Conservation (phyloP, 2,329 filamentous ascomycete species). For the Diplodia sapinea region DNA sequence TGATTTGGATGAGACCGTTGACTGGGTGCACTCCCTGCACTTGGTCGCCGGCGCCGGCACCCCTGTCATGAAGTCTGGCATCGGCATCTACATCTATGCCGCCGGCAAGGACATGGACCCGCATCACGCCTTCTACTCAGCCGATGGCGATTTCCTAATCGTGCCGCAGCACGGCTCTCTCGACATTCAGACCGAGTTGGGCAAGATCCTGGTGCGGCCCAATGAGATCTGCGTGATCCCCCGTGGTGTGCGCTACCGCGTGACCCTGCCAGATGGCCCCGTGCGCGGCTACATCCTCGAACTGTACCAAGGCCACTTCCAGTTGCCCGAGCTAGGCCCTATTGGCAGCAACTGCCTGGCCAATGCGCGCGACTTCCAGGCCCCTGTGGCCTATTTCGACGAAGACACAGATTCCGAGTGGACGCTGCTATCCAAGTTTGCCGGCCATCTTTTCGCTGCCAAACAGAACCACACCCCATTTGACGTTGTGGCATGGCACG, state of each 20-base stretch:
- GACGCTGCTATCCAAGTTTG: constrained; percentile 66
- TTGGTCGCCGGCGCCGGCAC: constrained; percentile 81
- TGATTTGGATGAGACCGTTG: constrained; percentile 70
- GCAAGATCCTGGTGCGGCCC: constrained; percentile 67
- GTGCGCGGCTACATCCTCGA: constrained; percentile 71
- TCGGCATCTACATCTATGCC: constrained; percentile 82
- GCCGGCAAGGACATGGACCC: constrained; percentile 77
- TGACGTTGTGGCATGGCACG: constrained; percentile 75
- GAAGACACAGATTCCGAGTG: constrained; percentile 62
- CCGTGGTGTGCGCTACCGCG: constrained; percentile 67
- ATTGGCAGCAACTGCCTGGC: constrained; percentile 71
- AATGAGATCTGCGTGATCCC: constrained; percentile 72
- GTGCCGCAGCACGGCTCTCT: constrained; percentile 69
- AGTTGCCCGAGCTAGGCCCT: constrained; percentile 70
- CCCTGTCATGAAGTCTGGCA: constrained; percentile 75
- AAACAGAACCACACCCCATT: constrained; percentile 71
- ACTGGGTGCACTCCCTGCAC: constrained; percentile 72
- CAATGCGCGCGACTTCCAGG: constrained; percentile 69
- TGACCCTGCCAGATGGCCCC: constrained; percentile 65
- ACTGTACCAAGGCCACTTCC: constrained; percentile 68
- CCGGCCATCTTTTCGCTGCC: constrained; percentile 65
- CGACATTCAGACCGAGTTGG: constrained; percentile 72
- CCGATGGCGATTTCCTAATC: constrained; percentile 72
- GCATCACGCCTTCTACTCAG: constrained; percentile 81
- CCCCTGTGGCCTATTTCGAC: constrained; percentile 64